Percentiles rank a stretch among this genome's conserved stretches.
These are phyloP conservation scores for Gryganskiella cystojenkinii DNA, from an alignment of 192 early-diverging fungal genomes.

Conservation along the genomic window DNA sequence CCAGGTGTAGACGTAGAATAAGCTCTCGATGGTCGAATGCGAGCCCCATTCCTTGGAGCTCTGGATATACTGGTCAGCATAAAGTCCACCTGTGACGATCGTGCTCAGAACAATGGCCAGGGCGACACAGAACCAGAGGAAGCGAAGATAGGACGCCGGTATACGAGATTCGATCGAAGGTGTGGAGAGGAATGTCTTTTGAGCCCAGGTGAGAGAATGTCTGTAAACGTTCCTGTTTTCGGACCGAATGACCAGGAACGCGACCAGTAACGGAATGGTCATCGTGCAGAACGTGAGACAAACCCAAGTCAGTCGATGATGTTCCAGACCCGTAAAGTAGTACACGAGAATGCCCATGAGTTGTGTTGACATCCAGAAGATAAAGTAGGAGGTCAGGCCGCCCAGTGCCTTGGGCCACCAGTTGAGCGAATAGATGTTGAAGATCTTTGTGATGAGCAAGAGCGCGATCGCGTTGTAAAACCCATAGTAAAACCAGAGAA, in stretches of 20 bases:
- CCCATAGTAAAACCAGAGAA: conserved; percentile 82
- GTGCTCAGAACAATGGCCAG: conserved; percentile 75
- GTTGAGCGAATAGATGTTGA: conserved; percentile 81
- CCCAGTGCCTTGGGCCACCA: conserved; percentile 81
- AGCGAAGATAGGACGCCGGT: conserved; percentile 77
- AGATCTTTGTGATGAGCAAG: conserved; percentile 79
- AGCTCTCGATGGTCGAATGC: conserved; percentile 67
- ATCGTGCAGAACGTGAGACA: conserved; percentile 77
- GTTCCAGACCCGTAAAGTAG: conserved; percentile 62
- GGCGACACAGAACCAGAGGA: conserved; percentile 80
- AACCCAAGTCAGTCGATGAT: conserved; percentile 73
- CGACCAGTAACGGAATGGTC: conserved; percentile 73
- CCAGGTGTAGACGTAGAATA: conserved; percentile 82
- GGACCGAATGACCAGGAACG: conserved; percentile 65
- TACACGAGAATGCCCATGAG: conserved; percentile 68
- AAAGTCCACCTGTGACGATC: conserved; percentile 74
- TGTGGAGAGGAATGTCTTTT: conserved; percentile 66
- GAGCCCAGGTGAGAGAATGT: conserved; percentile 59
- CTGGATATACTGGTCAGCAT: conserved; percentile 72
- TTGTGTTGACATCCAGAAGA: conserved; percentile 75
- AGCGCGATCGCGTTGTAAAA: conserved; percentile 79
- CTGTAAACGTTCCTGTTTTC: conserved; percentile 60
- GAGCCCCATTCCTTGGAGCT: conserved; percentile 51
- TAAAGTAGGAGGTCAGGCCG: conserved; percentile 68
- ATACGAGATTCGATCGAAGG: conserved; percentile 57